These are phyloP conservation scores for Ogataea populi-albae DNA, from an alignment of 805 yeast genomes.

Conservation along the genomic window DNA sequence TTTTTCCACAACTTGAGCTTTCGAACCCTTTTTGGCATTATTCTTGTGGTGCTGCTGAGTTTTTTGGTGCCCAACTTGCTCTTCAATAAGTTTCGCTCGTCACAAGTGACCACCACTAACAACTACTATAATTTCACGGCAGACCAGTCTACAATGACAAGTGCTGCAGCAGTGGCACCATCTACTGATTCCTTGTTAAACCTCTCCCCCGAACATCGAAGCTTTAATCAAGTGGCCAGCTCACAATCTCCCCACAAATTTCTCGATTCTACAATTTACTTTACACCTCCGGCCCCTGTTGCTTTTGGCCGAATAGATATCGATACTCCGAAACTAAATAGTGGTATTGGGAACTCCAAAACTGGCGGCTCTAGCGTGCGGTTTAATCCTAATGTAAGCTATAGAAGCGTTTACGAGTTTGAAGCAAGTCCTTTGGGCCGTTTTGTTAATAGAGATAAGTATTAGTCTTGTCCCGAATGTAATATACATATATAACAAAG, in stretches of 20 bases:
- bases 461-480: conserved; percentile 3
- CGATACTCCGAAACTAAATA: conserved; percentile 3
- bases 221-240: conserved; percentile 5
- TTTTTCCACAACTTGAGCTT: conserved; percentile 30
- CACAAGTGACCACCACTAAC: conserved; percentile 23
- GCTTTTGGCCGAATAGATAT: conserved; percentile 1
- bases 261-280: conserved; percentile 20
- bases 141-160: conserved; percentile 16
- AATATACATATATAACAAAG: conserved; percentile 4
- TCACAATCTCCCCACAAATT: conserved; percentile 16
- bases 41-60: conserved; percentile 13
- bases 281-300: conserved; percentile 20
- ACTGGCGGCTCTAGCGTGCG: conserved; percentile 24
- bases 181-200: conserved; percentile 1
- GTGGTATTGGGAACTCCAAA: conserved; percentile 6
- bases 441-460: conserved; percentile 21
- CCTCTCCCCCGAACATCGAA: conserved; percentile 7
- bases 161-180: conserved; percentile 6
- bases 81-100: conserved; percentile 26
- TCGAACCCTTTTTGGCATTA: conserved; percentile 23
- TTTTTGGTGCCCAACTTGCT: conserved; percentile 29
- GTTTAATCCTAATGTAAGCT: conserved; percentile 31
- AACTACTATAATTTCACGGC: conserved; percentile 23
- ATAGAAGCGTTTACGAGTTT: conserved; percentile 19
- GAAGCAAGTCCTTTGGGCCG: conserved; percentile 22